A percentile compares a stretch with the other conserved stretches of the same genome.
Conservation (phyloP, 352 stramenopile species). For the Albugo candida region DNA sequence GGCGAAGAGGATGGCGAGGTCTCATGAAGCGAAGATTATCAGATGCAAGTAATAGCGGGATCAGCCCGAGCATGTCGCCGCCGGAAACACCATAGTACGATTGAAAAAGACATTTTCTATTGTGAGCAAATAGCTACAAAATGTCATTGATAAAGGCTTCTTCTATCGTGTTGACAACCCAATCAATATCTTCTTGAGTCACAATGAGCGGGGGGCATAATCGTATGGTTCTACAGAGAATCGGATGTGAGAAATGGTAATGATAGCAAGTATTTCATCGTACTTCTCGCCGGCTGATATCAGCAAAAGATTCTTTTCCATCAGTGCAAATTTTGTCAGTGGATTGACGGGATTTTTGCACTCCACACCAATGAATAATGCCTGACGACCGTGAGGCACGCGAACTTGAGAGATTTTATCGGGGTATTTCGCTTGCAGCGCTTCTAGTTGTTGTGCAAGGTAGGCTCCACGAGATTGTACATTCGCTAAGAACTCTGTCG, state of each 20-base stretch:
- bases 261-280: constrained; percentile 3
- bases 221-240: constrained; percentile 33
- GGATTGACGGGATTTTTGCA: constrained; percentile 34
- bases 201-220: constrained; percentile 70
- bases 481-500: constrained; percentile 37
- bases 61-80: not conserved
- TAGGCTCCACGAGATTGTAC: constrained; percentile 54
- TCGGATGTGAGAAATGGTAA: not conserved
- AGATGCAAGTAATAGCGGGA: constrained; percentile 23
- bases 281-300: constrained; percentile 74
- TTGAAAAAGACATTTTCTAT: not conserved
- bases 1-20: constrained; percentile 49
- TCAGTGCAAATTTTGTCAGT: constrained; percentile 42
- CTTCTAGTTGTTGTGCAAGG: constrained; percentile 28
- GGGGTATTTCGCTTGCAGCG: constrained; percentile 49
- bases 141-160: constrained; percentile 11
- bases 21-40: constrained; percentile 69
- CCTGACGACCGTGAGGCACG: constrained; percentile 35
- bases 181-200: constrained; percentile 58
- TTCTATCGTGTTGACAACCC: constrained; percentile 45
- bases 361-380: constrained; percentile 68
- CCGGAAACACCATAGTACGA: constrained; percentile 7
- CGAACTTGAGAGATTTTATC: constrained; percentile 52
- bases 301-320: constrained; percentile 52
- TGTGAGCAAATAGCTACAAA: not conserved